Evolutionary conservation across 2,329 filamentous ascomycete species (phyloP), one percentile per base, ranked within the genome.

Genomic region (Esteya vermicola): DNA sequence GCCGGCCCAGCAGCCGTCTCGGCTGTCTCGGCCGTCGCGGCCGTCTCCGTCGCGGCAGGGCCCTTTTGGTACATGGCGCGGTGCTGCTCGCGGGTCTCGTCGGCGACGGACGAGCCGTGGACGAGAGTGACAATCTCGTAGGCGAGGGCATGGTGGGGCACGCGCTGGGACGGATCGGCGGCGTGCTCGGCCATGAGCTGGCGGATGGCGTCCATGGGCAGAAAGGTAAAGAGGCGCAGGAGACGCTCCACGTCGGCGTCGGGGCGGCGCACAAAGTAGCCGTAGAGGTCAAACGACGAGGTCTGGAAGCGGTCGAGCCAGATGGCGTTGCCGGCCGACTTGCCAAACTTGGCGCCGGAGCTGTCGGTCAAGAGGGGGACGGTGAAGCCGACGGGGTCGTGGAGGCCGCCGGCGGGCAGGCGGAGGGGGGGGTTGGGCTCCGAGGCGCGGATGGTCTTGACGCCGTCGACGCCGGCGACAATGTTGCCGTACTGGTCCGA

Each of bases 401-500:
- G 57, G 5, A 64, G 52, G 49, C 63, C 59, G 26, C 57, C 61
- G 1, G 53, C 43, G 14, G 65, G 62, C 36, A 70, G 55, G 47
- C 48, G 56, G 26, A 50, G 32, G 4, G 51, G 42, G 2, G 63
- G 64, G 35, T 72, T 56, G 26, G 69, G 63, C 43, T 78, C 36
- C 59, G 63, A 41, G 32, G 70, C 69, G 40, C 79, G 72, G 33
- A 89, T 77, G 40, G 78, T 68, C 57, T 88, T 89, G 51, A 96
- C 72, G 3, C 82, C 75, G 44, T 95, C 85, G 53, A 91, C 80
- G 36, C 91, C 91, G 12, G 88, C 78, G 22, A 93, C 72, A 48
- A 98, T 96, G 60, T 98, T 98, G 46, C 91, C 91, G 55, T 81
- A 96, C 61, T 98, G 91, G 55, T 98, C 91, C 7, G 86, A 86